Evolutionary conservation across 805 yeast genomes (phyloP).

Genomic region (Kazachstania viticola): DNA sequence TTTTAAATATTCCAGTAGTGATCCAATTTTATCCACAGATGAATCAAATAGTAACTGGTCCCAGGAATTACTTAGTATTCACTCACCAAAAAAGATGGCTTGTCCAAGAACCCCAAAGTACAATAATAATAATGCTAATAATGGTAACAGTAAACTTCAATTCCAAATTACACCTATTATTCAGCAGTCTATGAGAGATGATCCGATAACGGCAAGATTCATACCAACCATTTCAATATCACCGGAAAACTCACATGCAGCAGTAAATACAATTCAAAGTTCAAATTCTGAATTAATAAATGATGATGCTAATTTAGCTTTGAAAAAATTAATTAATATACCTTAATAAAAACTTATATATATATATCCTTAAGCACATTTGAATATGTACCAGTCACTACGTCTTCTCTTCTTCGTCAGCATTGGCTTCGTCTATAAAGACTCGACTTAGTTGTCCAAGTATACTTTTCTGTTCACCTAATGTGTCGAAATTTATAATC

Average conservation of each 20-base stretch:
- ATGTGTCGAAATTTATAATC: constrained; percentile 35
- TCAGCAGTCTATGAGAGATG: constrained; percentile 26
- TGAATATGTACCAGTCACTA: background rate
- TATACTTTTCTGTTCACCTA: constrained; percentile 28
- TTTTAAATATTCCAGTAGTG: constrained; percentile 23
- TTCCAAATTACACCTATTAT: constrained; percentile 25
- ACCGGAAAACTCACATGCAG: constrained; percentile 2
- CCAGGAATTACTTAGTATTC: constrained; percentile 7
- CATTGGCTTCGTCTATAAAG: constrained; percentile 13
- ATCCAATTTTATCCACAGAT: constrained; percentile 23
- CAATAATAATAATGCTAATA: background rate
- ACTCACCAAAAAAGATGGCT: no score
- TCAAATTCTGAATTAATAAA: constrained; percentile 5
- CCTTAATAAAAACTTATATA: background rate
- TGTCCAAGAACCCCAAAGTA: constrained; percentile 1
- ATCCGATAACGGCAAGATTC: constrained; percentile 14
- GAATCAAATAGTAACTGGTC: constrained; percentile 17
- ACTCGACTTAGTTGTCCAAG: constrained; percentile 22
- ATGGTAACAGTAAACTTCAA: background rate
- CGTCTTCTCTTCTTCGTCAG: constrained; percentile 7
- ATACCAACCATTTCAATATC: constrained; percentile 7
- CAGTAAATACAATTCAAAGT: constrained; percentile 2
- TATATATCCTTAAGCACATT: background rate
- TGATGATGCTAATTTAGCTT: constrained; percentile 24
- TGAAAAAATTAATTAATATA: constrained; percentile 19